Conservation (phyloP, 2,329 filamentous ascomycete genomes). For the Madurella fahalii region DNA sequence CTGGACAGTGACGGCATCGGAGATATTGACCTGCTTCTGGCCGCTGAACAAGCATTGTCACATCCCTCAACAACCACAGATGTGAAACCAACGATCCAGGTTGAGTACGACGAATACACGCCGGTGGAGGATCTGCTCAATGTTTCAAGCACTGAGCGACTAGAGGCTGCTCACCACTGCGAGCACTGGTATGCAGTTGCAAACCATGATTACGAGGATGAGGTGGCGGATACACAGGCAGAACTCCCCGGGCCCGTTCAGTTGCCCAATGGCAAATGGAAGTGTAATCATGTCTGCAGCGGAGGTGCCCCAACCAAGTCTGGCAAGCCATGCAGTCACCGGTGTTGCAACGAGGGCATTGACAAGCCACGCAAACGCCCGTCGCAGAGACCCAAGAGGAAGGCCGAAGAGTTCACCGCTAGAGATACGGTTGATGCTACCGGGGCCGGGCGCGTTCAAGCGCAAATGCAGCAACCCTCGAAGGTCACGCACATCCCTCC, state of each 20-base stretch:
- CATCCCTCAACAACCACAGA: conserved; percentile 2
- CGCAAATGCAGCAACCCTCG: not conserved
- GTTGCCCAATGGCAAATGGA: conserved; percentile 68
- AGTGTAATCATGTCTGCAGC: conserved; percentile 66
- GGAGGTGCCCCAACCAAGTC: conserved; percentile 35
- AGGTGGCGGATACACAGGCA: not conserved
- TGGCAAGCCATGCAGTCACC: conserved; percentile 58
- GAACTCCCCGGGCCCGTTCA: conserved; percentile 39
- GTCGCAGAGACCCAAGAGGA: conserved; percentile 22
- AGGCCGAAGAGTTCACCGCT: conserved; percentile 23
- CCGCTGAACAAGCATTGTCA: conserved; percentile 23
- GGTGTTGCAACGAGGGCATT: conserved; percentile 67
- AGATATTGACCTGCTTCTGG: conserved; percentile 41
- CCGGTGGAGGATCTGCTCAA: conserved; percentile 49
- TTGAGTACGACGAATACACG: conserved; percentile 42
- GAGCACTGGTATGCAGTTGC: not conserved
- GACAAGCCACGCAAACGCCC: conserved; percentile 53
- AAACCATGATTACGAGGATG: not conserved
- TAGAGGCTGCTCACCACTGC: not conserved
- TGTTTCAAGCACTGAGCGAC: conserved; percentile 5
- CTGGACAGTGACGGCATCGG: conserved; percentile 34
- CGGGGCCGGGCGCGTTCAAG: not conserved
- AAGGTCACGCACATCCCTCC: not conserved
- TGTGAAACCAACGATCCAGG: conserved; percentile 1
- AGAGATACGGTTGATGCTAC: conserved; percentile 9